Base-by-base conservation (phyloP, 1,139 yeast species). In the Geotrichum histeridarum region DNA sequence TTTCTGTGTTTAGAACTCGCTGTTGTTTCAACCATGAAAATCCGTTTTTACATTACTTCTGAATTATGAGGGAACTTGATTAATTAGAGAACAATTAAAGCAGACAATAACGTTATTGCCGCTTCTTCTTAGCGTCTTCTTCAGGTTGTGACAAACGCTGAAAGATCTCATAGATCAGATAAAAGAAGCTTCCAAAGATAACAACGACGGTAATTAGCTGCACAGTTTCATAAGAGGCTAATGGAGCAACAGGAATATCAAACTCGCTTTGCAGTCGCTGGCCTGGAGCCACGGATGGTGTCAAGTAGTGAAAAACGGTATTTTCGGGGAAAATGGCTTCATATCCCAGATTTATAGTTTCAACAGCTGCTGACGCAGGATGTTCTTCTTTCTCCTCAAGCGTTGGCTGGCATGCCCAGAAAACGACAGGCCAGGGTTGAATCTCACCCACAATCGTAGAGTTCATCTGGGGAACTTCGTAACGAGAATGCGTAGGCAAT, bases 401-500 rank as follows among this genome's bases (percentile, higher is more conserved):
- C 5, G 61, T 51, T 33, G 66, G 67, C 53, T 71, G 74, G 63
- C 84, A 80, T 0, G 80, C 82, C 73, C 77, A 73, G 59, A 78
- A 79, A 1, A 79, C 67, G 4, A 64, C 59, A 2, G 83, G 82
- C 50, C 70, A 68, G 1, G 71, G 63, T 36, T 73, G 60, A 4
- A 55, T 51, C 30, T 63, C 66, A 22, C 59, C 51, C 14, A 44
- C 61, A 12, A 57, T 58, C 30, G 59, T 58, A 12, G 61, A 63
- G 11, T 62, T 59, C 15, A 57, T 44, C 4, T 57, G 62, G 1
- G 82, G 82, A 31, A 61, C 60, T 14, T 73, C 71, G 60, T 80
- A 80, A 47, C 84, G 70, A 32, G 80, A 74, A 61, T 80, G 83
- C 59, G 77, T 64, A 7, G 76, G 76, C 8, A 80, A 64, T 17